Evolutionary conservation across 202 grass and related monocot species (phyloP), one percentile per base, ranked within the genome.

Genomic region (Carex sylvatica): DNA sequence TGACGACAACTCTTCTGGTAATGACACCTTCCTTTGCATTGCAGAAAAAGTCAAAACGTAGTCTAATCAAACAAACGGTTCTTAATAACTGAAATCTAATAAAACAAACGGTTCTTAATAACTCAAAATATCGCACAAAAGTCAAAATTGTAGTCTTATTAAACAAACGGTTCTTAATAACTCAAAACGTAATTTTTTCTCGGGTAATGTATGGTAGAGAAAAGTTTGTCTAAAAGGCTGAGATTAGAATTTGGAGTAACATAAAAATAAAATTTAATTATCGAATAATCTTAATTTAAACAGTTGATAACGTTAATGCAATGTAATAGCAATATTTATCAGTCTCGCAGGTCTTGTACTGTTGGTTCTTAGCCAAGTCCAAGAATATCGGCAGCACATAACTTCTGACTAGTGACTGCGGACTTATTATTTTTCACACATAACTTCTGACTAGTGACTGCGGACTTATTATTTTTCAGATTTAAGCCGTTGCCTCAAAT

Each of bases 381-480:
- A 55, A 76, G 73, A 58, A n/a, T 10, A 14, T n/a, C 22, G 55
- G 14, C 15, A 59, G 73, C 73, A 77, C 52, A 35, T 56, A 36
- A 77, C 28, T 77, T 59, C 73, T 77, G 73, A 77, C 52, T 58
- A 35, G 1, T 26, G 61, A 64, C 42, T 46, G 1, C n/a, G 15
- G 72, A 75, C 49, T 55, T 55, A 4, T 58, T 58, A n/a, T n/a
- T n/a, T 30, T 77, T 36, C 73, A 19, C n/a, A n/a, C n/a, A n/a
- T n/a, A 58, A 77, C 28, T 77, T 77, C 73, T 77, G 73, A 77
- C 52, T 58, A 35, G 1, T 26, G 61, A 64, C 42, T 46, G 1
- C n/a, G 15, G 72, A 75, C 49, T 55, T 55, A 4, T 58, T 58
- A 4, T 58, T 58, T 30, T 77, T 36, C 73, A 19, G 36, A 58